Conservation (phyloP, 805 yeast genomes). For the Cyberlindnera galapagoensis region DNA sequence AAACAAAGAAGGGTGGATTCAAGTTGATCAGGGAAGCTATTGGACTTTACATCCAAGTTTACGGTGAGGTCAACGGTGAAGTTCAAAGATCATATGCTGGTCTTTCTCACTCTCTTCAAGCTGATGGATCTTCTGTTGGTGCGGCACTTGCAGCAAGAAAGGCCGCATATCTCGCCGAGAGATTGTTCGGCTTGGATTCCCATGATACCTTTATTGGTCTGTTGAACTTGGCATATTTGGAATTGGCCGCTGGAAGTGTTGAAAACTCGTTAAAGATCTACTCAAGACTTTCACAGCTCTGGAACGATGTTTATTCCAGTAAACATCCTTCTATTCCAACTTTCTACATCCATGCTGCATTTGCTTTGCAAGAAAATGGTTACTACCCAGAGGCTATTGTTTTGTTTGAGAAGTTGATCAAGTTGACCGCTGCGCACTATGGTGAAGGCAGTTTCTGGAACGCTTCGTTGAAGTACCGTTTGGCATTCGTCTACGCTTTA, state of each 20-base stretch:
- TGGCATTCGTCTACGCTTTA: slow-evolving; percentile 54
- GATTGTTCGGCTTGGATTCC: slow-evolving; percentile 76
- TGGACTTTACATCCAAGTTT: slow-evolving; percentile 71
- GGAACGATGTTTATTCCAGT: slow-evolving; percentile 47
- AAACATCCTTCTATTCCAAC: slow-evolving; percentile 65
- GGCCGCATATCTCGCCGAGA: slow-evolving; percentile 68
- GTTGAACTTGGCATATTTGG: slow-evolving; percentile 69
- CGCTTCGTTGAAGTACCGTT: slow-evolving; percentile 62
- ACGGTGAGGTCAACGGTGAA: slow-evolving; percentile 74
- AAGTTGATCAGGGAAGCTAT: slow-evolving; percentile 64
- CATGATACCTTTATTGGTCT: slow-evolving; percentile 66
- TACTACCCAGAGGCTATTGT: slow-evolving; percentile 41
- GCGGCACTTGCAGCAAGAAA: slow-evolving; percentile 63
- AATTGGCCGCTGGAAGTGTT: slow-evolving; percentile 51
- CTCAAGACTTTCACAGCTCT: slow-evolving; percentile 50
- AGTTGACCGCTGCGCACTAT: slow-evolving; percentile 41
- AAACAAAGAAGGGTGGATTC: slow-evolving; percentile 50
- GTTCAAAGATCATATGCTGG: slow-evolving; percentile 65
- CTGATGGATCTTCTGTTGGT: slow-evolving; percentile 45
- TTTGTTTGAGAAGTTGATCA: slow-evolving; percentile 48
- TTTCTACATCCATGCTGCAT: slow-evolving; percentile 54
- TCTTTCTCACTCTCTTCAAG: slow-evolving; percentile 62
- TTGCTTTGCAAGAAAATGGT: slow-evolving; percentile 48
- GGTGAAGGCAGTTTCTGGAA: slow-evolving; percentile 57
- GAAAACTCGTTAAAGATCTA: slow-evolving; percentile 57